phyloP scores from a whole-genome alignment of 495 filamentous ascomycete genomes.

The Venustampulla echinocandica region DNA sequence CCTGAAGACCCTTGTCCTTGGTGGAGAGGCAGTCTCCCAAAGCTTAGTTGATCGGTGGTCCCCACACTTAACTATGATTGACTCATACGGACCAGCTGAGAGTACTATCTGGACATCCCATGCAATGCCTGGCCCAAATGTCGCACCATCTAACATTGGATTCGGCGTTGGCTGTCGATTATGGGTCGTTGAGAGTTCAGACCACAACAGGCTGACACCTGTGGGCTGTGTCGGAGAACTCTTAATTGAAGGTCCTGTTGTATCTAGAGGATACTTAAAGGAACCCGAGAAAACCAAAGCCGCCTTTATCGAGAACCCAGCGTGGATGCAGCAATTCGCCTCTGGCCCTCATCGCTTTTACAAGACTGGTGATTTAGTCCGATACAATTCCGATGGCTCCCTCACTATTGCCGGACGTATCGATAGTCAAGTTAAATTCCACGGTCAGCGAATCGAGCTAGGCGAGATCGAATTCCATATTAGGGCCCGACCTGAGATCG shows the following conservation, averaged over 20 bases:
- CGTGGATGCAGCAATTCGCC: constrained; percentile 4
- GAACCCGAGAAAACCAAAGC: background rate
- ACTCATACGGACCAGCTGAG: too few relatives aligned
- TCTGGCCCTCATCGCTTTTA: constrained; percentile 41
- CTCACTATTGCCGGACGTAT: constrained; percentile 27
- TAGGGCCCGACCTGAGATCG: background rate
- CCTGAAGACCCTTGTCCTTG: background rate
- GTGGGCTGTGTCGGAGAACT: constrained; percentile 52
- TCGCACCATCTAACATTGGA: constrained; percentile 13
- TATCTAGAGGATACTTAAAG: constrained; percentile 41
- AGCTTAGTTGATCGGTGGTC: background rate
- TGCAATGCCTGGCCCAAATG: too few relatives aligned
- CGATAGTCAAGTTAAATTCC: constrained; percentile 25
- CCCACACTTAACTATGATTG: background rate
- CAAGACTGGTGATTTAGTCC: constrained; percentile 30
- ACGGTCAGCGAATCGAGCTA: constrained; percentile 25
- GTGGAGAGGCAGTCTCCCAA: background rate
- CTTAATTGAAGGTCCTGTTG: constrained; percentile 47
- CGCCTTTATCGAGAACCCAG: constrained; percentile 23
- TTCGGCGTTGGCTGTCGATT: constrained; percentile 31
- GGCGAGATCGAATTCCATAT: constrained; percentile 36
- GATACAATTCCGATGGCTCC: constrained; percentile 25
- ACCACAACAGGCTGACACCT: constrained; percentile 44
- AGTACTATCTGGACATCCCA: too few relatives aligned
- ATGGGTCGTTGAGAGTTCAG: constrained; percentile 49